A percentile compares a stretch with the other conserved stretches of the same genome.
Conservation (phyloP, 495 filamentous ascomycete species). For the Cercophora sp. region DNA sequence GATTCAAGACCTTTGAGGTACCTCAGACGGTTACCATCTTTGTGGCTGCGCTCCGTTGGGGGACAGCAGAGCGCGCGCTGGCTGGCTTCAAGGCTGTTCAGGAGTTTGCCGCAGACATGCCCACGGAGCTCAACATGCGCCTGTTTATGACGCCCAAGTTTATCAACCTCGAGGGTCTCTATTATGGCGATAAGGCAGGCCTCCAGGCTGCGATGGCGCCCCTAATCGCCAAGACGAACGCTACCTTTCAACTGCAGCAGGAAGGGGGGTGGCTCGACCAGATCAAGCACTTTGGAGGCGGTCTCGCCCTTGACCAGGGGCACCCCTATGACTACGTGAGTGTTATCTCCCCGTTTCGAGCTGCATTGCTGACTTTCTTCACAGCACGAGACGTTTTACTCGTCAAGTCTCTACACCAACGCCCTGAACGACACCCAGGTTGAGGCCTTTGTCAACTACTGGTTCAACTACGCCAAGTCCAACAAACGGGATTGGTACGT, state of each 20-base stretch:
- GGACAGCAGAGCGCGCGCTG: conserved; percentile 19
- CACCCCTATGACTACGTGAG: conserved; percentile 25
- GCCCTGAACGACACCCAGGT: conserved; percentile 33
- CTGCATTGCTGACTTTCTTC: not conserved
- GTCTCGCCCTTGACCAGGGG: conserved; percentile 35
- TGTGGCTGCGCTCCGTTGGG: conserved; percentile 32
- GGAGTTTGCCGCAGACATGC: conserved; percentile 39
- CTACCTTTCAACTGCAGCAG: conserved; percentile 26
- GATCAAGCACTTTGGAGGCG: conserved; percentile 39
- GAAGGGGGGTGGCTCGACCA: conserved; percentile 38
- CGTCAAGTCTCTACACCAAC: conserved; percentile 36
- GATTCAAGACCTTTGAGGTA: conserved; percentile 41
- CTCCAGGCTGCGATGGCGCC: conserved; percentile 33
- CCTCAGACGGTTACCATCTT: conserved; percentile 41
- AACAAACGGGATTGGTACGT: conserved; percentile 44
- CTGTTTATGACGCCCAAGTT: conserved; percentile 37
- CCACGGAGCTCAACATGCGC: conserved; percentile 43
- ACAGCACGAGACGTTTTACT: conserved; percentile 46
- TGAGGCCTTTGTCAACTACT: conserved; percentile 37
- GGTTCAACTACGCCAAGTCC: conserved; percentile 39
- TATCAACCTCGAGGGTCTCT: conserved; percentile 42
- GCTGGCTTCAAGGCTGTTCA: conserved; percentile 34
- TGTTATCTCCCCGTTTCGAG: no score
- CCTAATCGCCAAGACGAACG: conserved; percentile 32
- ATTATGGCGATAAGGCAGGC: conserved; percentile 36